Base-by-base conservation (phyloP, 768 basidiomycete species). In the Termitomyces heimii region DNA sequence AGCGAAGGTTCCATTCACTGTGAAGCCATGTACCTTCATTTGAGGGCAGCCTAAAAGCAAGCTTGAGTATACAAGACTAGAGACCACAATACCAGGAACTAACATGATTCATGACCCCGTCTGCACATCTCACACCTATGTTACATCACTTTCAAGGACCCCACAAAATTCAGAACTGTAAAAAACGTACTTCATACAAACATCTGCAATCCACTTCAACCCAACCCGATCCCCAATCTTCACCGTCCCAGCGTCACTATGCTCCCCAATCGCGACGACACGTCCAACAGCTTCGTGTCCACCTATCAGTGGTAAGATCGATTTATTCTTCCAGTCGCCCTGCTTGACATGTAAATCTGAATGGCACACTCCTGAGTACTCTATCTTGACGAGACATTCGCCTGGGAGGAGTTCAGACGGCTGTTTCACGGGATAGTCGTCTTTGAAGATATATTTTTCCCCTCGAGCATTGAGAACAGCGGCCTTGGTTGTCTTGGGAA, bases 241-340 rank as follows among this genome's bases (percentile, higher is more conserved):
- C 54, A 89, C 75, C 65, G 40, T 75, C 73, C 56, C 54, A 16
- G 49, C 70, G 57, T 60, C 57, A 1, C 84, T 83, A 65, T 85
- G 73, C 8, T 76, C 78, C 7, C 83, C 92, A 63, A 94, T 87
- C 29, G 90, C 92, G 20, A 92, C 86, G 45, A 94, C 72, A 43
- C 75, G 73, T 5, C 92, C 91, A 24, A 90, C 83, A 39, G 90
- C 92, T 70, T 92, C 86, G 69, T 92, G 91, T 0, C 92, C 89
- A 13, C 86, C 88, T 52, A 91, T 75, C 37, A 88, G 76, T 1
- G 86, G 87, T 4, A 78, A 66, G 28, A 70, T 75, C 1, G 79
- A 67, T 13, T 76, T 70, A 3, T 79, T 55, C 0, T 82, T 79
- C 91, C 90, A 93, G 7, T 60, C 61, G 24, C 78, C 80, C 31